Evolutionary conservation across 192 early-diverging fungal genomes (phyloP).

Genomic region (Allomyces macrogynus): DNA sequence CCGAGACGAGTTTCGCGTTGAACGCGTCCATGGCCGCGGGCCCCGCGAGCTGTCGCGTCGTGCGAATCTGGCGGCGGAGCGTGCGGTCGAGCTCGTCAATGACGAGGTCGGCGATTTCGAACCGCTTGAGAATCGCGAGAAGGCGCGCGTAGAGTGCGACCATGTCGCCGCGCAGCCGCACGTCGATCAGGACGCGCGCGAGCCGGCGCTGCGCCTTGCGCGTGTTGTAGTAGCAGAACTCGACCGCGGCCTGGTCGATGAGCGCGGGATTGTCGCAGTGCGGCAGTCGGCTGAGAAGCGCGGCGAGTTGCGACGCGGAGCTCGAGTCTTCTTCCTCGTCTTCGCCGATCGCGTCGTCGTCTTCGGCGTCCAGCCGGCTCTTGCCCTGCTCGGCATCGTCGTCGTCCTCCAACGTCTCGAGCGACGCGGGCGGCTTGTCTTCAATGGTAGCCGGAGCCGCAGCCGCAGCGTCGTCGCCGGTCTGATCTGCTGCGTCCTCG

Average conservation of each 20-base stretch:
- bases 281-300: constrained; percentile 51
- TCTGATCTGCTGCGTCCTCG: constrained; percentile 2
- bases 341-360: constrained; percentile 4
- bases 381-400: constrained; percentile 5
- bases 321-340: constrained; percentile 10
- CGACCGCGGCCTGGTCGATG: constrained; percentile 73
- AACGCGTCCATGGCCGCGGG: constrained; percentile 13
- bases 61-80: not conserved
- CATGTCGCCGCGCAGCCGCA: constrained; percentile 59
- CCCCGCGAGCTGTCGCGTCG: not conserved
- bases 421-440: constrained; percentile 3
- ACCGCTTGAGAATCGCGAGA: constrained; percentile 65
- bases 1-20: constrained; percentile 30
- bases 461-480: constrained; percentile 3
- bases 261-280: constrained; percentile 56
- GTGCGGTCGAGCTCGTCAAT: not conserved
- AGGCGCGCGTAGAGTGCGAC: constrained; percentile 81
- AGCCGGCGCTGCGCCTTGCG: constrained; percentile 55
- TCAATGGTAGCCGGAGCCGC: constrained; percentile 5
- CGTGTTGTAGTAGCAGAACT: constrained; percentile 82
- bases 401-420: constrained; percentile 7
- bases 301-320: constrained; percentile 23
- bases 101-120: constrained; percentile 1
- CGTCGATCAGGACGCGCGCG: constrained; percentile 48
- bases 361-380: constrained; percentile 1